These are phyloP conservation scores for Pseudogymnoascus verrucosus DNA, from an alignment of 2,329 filamentous ascomycete species.

Conservation along the genomic window DNA sequence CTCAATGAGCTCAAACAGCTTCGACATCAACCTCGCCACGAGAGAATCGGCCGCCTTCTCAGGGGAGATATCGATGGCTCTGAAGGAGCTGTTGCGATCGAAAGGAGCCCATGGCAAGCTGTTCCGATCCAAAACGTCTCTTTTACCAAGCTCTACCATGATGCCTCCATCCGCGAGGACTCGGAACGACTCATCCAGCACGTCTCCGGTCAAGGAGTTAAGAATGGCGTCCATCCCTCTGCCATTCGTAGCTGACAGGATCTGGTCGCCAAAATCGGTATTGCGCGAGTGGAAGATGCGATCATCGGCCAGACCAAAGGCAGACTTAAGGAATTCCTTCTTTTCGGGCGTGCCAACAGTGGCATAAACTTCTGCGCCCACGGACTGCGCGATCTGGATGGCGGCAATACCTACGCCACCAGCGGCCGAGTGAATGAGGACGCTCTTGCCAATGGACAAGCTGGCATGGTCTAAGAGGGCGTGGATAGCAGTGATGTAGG, in stretches of 20 bases:
- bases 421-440: constrained; percentile 19
- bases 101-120: constrained; percentile 17
- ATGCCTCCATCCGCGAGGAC: constrained; percentile 23
- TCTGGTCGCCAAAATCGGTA: constrained; percentile 28
- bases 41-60: background rate
- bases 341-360: constrained; percentile 29
- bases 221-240: constrained; percentile 29
- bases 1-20: constrained; percentile 11
- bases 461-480: constrained; percentile 34
- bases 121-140: constrained; percentile 15
- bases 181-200: constrained; percentile 24
- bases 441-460: constrained; percentile 26
- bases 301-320: constrained; percentile 10
- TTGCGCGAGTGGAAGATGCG: constrained; percentile 22
- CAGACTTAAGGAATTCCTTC: constrained; percentile 20
- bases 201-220: constrained; percentile 28
- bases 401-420: constrained; percentile 19
- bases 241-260: constrained; percentile 23
- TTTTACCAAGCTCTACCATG: constrained; percentile 19
- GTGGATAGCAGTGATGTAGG: constrained; percentile 36
- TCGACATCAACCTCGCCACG: constrained; percentile 9
- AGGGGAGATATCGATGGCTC: constrained; percentile 7
- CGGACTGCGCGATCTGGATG: constrained; percentile 26
- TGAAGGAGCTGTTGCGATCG: constrained; percentile 12
- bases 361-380: constrained; percentile 33